These are phyloP conservation scores for Phytophthora idaei DNA, from an alignment of 352 stramenopile genomes.

Conservation along the genomic window DNA sequence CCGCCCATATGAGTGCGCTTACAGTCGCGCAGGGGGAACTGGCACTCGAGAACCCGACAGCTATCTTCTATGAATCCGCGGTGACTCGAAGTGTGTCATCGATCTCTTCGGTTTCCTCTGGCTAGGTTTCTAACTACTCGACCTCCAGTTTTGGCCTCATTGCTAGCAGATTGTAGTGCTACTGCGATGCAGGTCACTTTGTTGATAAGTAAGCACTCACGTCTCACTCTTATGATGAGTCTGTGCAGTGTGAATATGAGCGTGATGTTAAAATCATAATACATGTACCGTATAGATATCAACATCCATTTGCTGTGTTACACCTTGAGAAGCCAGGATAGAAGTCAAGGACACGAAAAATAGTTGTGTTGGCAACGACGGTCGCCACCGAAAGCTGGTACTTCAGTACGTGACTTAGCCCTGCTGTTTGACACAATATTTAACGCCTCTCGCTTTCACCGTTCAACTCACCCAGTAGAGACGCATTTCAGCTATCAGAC, in stretches of 20 bases:
- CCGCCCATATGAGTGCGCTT: constrained; percentile 34
- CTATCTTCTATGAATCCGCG: constrained; percentile 41
- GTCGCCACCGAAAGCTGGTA: constrained; percentile 12
- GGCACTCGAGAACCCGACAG: constrained; percentile 32
- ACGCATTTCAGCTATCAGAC: constrained; percentile 4
- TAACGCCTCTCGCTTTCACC: not conserved
- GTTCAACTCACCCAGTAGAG: constrained; percentile 6
- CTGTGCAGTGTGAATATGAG: constrained; percentile 7
- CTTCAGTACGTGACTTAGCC: not conserved
- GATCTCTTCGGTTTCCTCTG: constrained; percentile 24
- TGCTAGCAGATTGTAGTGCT: not conserved
- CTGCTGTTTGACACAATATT: constrained; percentile 14
- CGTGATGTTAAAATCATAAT: constrained; percentile 15
- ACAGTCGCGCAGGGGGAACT: constrained; percentile 41
- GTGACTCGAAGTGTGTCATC: constrained; percentile 27
- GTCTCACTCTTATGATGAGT: not conserved
- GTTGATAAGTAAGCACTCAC: constrained; percentile 15
- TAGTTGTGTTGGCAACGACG: constrained; percentile 2
- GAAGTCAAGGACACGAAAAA: not conserved
- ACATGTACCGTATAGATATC: not conserved
- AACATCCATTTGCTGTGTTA: not conserved
- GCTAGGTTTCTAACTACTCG: constrained; percentile 4
- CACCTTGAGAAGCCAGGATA: not conserved
- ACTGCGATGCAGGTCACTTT: not conserved
- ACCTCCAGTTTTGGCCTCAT: not conserved